A percentile compares a stretch with the other conserved stretches of the same genome.
These are phyloP conservation scores for Leccinum boreale DNA, from an alignment of 768 basidiomycete species.

Conservation along the genomic window DNA sequence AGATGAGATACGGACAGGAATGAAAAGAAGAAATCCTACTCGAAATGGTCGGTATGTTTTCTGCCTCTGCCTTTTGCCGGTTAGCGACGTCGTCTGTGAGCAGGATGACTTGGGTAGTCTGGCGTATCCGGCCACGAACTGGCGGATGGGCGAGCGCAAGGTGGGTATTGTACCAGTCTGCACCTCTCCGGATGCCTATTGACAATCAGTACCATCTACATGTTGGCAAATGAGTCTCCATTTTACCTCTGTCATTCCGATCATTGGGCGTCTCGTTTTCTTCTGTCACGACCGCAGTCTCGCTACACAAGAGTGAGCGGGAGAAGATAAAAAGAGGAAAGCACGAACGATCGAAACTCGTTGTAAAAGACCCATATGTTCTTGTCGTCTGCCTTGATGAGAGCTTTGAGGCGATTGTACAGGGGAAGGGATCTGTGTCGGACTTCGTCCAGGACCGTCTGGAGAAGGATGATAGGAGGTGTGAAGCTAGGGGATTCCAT, in stretches of 20 bases:
- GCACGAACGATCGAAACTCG: conserved; percentile 73
- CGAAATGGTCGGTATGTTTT: conserved; percentile 59
- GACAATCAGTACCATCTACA: neutral
- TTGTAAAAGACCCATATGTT: conserved; percentile 84
- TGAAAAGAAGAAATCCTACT: conserved; percentile 37
- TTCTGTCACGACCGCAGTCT: conserved; percentile 75
- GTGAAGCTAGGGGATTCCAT: conserved; percentile 74
- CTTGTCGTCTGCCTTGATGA: conserved; percentile 84
- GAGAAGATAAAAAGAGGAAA: neutral
- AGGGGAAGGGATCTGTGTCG: conserved; percentile 90
- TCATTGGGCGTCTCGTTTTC: conserved; percentile 88
- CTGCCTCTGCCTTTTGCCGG: conserved; percentile 65
- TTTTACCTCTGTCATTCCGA: conserved; percentile 83
- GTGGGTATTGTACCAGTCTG: conserved; percentile 84
- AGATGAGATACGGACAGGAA: neutral
- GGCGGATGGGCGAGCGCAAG: conserved; percentile 51
- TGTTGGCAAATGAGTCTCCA: neutral
- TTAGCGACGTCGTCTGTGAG: conserved; percentile 91
- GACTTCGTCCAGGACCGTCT: conserved; percentile 96
- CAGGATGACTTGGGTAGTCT: conserved; percentile 65
- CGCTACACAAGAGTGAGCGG: conserved; percentile 39
- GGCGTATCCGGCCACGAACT: conserved; percentile 46
- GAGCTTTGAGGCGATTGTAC: conserved; percentile 85
- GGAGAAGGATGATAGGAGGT: conserved; percentile 83
- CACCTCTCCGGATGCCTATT: conserved; percentile 84